Evolutionary conservation across 257 asterid species (phyloP).

Genomic region (Solanum appendiculatum): DNA sequence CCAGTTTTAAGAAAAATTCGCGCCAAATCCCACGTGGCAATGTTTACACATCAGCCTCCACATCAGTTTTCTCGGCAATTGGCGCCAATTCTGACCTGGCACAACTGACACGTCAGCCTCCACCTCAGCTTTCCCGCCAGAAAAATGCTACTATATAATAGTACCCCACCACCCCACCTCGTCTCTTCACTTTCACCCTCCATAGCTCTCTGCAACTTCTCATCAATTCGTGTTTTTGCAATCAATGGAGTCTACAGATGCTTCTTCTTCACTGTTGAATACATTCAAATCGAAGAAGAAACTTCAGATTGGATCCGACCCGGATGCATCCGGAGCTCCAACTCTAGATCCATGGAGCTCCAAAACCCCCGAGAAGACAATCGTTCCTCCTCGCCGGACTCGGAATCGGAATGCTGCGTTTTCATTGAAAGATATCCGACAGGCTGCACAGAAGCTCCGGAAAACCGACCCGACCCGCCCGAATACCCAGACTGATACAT

Average conservation of each 20-base stretch:
- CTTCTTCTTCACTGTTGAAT: constrained; percentile 8
- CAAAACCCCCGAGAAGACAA: constrained; percentile 61
- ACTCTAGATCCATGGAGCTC: constrained; percentile 34
- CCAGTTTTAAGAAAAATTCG: background rate
- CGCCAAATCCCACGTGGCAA: constrained; percentile 11
- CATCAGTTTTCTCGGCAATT: background rate
- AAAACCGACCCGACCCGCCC: constrained; percentile 17
- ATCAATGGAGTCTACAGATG: constrained; percentile 38
- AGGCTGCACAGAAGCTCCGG: constrained; percentile 52
- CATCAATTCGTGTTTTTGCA: background rate
- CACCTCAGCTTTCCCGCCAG: constrained; percentile 40
- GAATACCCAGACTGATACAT: background rate
- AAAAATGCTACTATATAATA: constrained; percentile 1
- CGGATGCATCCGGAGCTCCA: background rate
- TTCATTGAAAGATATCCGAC: constrained; percentile 15
- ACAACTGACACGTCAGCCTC: background rate
- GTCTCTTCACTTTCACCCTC: background rate
- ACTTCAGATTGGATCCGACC: constrained; percentile 2
- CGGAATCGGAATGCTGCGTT: constrained; percentile 39
- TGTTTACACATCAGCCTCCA: constrained; percentile 22
- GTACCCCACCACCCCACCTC: background rate
- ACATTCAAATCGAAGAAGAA: constrained; percentile 41
- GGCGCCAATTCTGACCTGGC: constrained; percentile 38
- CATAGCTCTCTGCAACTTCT: background rate
- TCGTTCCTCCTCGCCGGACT: constrained; percentile 33